Conservation (phyloP, 164 flowering plant genomes). For the Echeveria elegans region DNA sequence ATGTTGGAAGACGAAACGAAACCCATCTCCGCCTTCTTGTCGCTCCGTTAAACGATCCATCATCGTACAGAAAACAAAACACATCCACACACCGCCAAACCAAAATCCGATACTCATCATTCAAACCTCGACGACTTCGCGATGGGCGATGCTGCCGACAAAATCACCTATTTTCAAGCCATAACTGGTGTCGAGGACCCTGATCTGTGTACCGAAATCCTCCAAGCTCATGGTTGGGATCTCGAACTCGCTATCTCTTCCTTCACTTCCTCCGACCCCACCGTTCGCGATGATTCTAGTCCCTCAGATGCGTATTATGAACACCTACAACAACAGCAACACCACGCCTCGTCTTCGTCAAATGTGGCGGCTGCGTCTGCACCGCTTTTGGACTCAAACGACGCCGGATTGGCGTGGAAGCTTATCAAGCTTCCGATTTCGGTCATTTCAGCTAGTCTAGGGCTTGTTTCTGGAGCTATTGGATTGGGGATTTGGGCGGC, state of each 20-base stretch:
- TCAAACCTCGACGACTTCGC: neutral
- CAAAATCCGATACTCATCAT: too few species aligned
- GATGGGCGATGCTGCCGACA: slow-evolving; percentile 73
- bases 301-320: neutral
- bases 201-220: slow-evolving; percentile 80
- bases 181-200: slow-evolving; percentile 78
- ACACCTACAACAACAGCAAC: too few species aligned
- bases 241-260: slow-evolving; percentile 84
- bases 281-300: neutral
- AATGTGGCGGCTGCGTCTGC: slow-evolving; percentile 8
- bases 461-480: slow-evolving; percentile 73
- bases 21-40: neutral
- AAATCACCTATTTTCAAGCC: slow-evolving; percentile 84
- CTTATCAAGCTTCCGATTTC: slow-evolving; percentile 69
- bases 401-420: slow-evolving; percentile 63
- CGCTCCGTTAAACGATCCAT: neutral
- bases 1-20: neutral
- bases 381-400: neutral
- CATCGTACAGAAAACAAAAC: too few species aligned
- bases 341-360: slow-evolving; percentile 5
- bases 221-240: slow-evolving; percentile 90
- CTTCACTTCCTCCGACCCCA: slow-evolving; percentile 29
- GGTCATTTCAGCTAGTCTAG: slow-evolving; percentile 69
- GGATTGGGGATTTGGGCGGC: slow-evolving; percentile 89
- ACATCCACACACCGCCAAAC: too few species aligned